These are phyloP conservation scores for Colletotrichum sansevieriae DNA, from an alignment of 2,329 filamentous ascomycete genomes.

Conservation along the genomic window DNA sequence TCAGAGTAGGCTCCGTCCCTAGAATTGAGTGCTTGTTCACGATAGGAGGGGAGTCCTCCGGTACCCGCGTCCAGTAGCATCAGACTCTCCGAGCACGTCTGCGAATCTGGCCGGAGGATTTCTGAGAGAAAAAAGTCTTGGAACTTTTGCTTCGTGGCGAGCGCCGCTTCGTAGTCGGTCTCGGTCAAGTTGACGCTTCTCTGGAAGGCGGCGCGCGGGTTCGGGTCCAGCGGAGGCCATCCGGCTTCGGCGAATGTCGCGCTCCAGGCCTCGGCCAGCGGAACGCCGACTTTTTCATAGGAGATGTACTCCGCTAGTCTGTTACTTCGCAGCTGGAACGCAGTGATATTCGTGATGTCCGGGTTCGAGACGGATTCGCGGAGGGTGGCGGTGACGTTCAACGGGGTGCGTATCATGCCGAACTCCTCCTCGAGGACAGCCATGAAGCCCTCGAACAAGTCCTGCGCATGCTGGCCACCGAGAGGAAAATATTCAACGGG, in stretches of 20 bases:
- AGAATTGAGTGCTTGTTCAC: slow-evolving; percentile 51
- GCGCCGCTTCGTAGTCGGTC: slow-evolving; percentile 22
- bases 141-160: slow-evolving; percentile 14
- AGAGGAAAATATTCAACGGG: slow-evolving; percentile 33
- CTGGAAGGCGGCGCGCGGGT: slow-evolving; percentile 25
- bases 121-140: slow-evolving; percentile 17
- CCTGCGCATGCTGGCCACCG: slow-evolving; percentile 11
- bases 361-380: slow-evolving; percentile 9
- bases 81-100: slow-evolving; percentile 53
- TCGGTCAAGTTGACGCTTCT: slow-evolving; percentile 24
- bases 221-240: slow-evolving; percentile 27
- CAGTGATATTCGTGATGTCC: slow-evolving; percentile 19
- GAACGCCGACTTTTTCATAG: slow-evolving; percentile 25
- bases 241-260: slow-evolving; percentile 14
- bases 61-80: slow-evolving; percentile 59
- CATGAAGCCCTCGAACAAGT: slow-evolving; percentile 19
- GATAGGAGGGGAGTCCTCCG: slow-evolving; percentile 55
- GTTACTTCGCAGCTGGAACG: slow-evolving; percentile 31
- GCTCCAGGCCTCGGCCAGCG: slow-evolving; percentile 21
- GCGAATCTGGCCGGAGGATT: slow-evolving; percentile 28
- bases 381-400: slow-evolving; percentile 22
- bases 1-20: slow-evolving; percentile 44
- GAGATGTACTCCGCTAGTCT: slow-evolving; percentile 31
- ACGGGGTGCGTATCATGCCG: neutral
- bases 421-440: slow-evolving; percentile 17